Evolutionary conservation across 768 basidiomycete species (phyloP).

Genomic region (Boletus edulis): DNA sequence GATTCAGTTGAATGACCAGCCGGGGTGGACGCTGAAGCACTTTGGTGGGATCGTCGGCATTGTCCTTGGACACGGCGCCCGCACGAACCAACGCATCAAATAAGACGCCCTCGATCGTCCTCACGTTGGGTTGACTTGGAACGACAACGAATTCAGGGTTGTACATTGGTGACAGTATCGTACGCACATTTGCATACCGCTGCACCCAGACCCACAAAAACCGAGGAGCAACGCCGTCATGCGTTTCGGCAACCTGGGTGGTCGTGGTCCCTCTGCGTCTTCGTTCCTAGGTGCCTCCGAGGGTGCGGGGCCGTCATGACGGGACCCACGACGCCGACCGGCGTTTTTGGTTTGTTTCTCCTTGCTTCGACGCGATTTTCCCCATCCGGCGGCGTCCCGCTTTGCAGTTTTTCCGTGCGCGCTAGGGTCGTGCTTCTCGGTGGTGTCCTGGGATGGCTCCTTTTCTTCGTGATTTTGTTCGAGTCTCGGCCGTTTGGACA

Average conservation of each 20-base stretch:
- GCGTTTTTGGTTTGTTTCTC: constrained; percentile 37
- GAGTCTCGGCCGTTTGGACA: constrained; percentile 12
- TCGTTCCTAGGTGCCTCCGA: constrained; percentile 22
- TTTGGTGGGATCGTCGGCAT: constrained; percentile 87
- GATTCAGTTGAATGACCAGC: background rate
- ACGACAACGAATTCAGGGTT: background rate
- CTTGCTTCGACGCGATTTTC: constrained; percentile 35
- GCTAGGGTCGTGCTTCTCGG: background rate
- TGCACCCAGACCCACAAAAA: constrained; percentile 89
- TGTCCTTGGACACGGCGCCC: constrained; percentile 93
- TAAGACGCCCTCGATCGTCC: constrained; percentile 87
- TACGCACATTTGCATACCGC: constrained; percentile 95
- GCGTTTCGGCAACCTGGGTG: constrained; percentile 72
- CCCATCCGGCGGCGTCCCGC: constrained; percentile 31
- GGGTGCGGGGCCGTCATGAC: constrained; percentile 30
- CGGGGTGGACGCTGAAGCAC: constrained; percentile 35
- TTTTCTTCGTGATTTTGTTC: background rate
- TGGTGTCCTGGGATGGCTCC: too few relatives aligned
- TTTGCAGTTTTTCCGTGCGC: constrained; percentile 5
- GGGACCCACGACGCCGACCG: constrained; percentile 42
- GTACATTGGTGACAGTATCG: background rate
- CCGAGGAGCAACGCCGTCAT: constrained; percentile 84
- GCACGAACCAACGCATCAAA: constrained; percentile 87
- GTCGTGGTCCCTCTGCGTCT: constrained; percentile 33
- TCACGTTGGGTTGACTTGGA: constrained; percentile 60